Conservation (phyloP, 148 eudicot species). For the Vaccinium macrocarpon region DNA sequence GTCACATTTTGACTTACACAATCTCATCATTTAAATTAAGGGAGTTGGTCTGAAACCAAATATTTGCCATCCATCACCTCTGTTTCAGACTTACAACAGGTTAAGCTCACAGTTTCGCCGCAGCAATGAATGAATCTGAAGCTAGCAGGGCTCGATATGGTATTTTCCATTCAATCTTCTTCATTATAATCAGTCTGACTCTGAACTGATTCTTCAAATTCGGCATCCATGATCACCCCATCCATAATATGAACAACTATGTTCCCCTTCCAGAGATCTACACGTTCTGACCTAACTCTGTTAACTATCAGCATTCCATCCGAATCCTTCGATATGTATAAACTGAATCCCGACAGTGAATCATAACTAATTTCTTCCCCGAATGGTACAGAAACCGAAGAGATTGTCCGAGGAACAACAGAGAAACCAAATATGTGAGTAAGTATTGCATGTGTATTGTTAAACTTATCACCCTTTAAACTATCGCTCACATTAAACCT, state of each 20-base stretch:
- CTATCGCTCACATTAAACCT: constrained; percentile 39
- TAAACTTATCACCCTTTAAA: constrained; percentile 32
- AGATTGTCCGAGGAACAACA: constrained; percentile 57
- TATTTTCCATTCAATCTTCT: constrained; percentile 22
- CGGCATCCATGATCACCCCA: constrained; percentile 86
- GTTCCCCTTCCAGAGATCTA: constrained; percentile 49
- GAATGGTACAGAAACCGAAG: constrained; percentile 31
- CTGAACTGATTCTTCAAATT: constrained; percentile 56
- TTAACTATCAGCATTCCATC: constrained; percentile 66
- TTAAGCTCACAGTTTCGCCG: background rate
- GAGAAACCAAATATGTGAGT: constrained; percentile 77
- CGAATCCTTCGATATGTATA: constrained; percentile 43
- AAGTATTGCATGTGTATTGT: constrained; percentile 58
- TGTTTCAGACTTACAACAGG: background rate
- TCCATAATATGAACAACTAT: constrained; percentile 71
- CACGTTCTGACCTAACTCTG: constrained; percentile 42
- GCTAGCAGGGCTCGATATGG: background rate
- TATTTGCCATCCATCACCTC: background rate
- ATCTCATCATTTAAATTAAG: background rate
- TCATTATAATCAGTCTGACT: constrained; percentile 40
- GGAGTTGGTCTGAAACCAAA: background rate
- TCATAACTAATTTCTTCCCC: constrained; percentile 49
- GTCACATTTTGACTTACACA: background rate
- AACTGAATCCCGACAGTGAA: constrained; percentile 59
- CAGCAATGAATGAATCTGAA: background rate